Percentiles rank a stretch among this genome's conserved stretches.
phyloP scores from a whole-genome alignment of 768 basidiomycete species.

The Cyathus striatus region DNA sequence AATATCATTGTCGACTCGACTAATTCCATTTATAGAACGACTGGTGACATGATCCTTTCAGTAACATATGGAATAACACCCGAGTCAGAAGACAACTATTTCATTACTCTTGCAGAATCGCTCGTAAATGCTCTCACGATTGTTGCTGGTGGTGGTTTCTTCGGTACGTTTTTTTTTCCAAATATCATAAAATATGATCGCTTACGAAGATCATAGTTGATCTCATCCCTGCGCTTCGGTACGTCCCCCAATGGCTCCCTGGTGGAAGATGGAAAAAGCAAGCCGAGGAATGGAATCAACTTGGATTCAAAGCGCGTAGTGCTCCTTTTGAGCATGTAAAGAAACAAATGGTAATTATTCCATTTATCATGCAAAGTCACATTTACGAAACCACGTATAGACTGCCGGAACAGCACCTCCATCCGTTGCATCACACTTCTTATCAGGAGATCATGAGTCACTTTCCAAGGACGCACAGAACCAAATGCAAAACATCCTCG shows the following conservation, averaged over 20 bases:
- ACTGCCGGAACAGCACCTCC: too few relatives aligned
- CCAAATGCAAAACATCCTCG: too few relatives aligned
- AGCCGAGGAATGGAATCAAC: constrained; percentile 7
- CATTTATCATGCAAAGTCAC: not conserved
- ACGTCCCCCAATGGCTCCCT: constrained; percentile 35
- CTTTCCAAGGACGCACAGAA: too few relatives aligned
- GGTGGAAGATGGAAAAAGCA: constrained; percentile 30
- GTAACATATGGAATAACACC: constrained; percentile 11
- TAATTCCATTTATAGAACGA: too few relatives aligned
- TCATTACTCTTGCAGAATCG: constrained; percentile 20
- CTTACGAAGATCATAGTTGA: not conserved
- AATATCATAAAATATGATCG: constrained; percentile 15
- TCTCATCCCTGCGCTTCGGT: constrained; percentile 6
- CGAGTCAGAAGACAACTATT: constrained; percentile 7
- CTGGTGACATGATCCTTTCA: constrained; percentile 12
- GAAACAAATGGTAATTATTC: constrained; percentile 7
- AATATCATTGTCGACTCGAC: too few relatives aligned
- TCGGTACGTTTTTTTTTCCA: constrained; percentile 27
- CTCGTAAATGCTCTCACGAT: constrained; percentile 4
- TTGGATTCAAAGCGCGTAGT: constrained; percentile 6
- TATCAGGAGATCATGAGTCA: too few relatives aligned
- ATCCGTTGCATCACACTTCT: too few relatives aligned
- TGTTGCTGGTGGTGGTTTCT: constrained; percentile 23
- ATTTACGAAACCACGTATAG: constrained; percentile 1
- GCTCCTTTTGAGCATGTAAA: constrained; percentile 9